Percentiles rank a stretch among this genome's conserved stretches.
Evolutionary conservation across 148 eudicot species (phyloP).

Genomic region (Fagopyrum esculentum): DNA sequence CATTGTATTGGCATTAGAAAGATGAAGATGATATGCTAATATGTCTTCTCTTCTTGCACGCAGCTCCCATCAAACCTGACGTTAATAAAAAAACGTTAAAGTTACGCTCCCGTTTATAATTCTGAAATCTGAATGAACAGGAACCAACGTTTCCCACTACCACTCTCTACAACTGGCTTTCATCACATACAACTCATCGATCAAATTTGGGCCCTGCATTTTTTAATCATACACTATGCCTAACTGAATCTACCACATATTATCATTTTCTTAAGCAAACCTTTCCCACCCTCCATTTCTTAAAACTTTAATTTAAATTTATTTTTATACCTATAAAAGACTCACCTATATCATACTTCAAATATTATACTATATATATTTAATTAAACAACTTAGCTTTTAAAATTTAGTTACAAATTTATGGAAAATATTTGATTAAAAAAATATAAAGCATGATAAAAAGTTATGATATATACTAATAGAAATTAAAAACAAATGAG

Average conservation of each 20-base stretch:
- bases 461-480: neutral
- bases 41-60: neutral
- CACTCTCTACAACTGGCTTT: neutral
- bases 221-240: neutral
- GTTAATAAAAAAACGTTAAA: neutral
- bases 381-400: too few relatives aligned
- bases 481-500: too few relatives aligned
- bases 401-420: too few relatives aligned
- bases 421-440: neutral
- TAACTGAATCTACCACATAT: neutral
- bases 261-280: neutral
- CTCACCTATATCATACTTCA: too few relatives aligned
- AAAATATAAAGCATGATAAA: neutral
- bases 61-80: neutral
- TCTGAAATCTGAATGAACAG: neutral
- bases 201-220: neutral
- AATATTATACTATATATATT: too few relatives aligned
- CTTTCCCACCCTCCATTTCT: too few relatives aligned
- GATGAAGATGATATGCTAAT: too few relatives aligned
- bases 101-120: neutral
- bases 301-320: too few relatives aligned
- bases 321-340: too few relatives aligned
- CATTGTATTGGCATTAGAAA: too few relatives aligned
- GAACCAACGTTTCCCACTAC: neutral
- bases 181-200: neutral